These are phyloP conservation scores for Cynara cardunculus DNA, from an alignment of 129 eudicot species.

Conservation along the genomic window DNA sequence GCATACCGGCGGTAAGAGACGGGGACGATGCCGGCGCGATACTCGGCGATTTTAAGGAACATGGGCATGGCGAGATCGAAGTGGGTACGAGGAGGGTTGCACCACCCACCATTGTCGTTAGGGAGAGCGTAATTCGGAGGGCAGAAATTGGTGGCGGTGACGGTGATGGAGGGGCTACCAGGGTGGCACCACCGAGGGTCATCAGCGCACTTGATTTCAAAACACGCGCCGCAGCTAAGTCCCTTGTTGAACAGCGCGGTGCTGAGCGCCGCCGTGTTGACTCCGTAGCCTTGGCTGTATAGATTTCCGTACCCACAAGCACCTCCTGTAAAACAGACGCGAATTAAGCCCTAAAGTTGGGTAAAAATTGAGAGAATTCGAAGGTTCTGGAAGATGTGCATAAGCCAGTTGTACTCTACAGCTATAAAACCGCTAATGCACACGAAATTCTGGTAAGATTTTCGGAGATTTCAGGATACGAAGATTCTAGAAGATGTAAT, in stretches of 20 bases:
- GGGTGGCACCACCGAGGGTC: slow-evolving; percentile 88
- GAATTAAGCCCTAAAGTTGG: neutral
- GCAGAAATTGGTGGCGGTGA: slow-evolving; percentile 89
- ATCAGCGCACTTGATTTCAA: slow-evolving; percentile 68
- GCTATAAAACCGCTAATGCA: too few relatives aligned
- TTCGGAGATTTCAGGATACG: neutral
- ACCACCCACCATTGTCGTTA: slow-evolving; percentile 93
- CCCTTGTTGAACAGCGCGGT: slow-evolving; percentile 87
- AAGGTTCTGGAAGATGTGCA: neutral
- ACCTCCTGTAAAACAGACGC: slow-evolving; percentile 44
- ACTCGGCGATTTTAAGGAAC: slow-evolving; percentile 85
- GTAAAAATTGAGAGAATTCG: neutral
- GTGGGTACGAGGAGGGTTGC: slow-evolving; percentile 90
- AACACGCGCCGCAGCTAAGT: slow-evolving; percentile 87
- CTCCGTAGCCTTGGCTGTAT: slow-evolving; percentile 92
- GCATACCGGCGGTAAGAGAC: slow-evolving; percentile 74
- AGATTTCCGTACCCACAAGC: slow-evolving; percentile 92
- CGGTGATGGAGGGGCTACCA: slow-evolving; percentile 78
- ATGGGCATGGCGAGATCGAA: slow-evolving; percentile 95
- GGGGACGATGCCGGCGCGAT: slow-evolving; percentile 93
- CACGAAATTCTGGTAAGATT: too few relatives aligned
- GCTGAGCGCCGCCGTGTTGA: slow-evolving; percentile 92
- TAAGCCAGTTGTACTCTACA: neutral
- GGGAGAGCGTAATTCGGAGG: slow-evolving; percentile 79
- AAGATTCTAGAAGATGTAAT: neutral